phyloP scores from a whole-genome alignment of 140 eudicot genomes.

The Stevia rebaudiana region DNA sequence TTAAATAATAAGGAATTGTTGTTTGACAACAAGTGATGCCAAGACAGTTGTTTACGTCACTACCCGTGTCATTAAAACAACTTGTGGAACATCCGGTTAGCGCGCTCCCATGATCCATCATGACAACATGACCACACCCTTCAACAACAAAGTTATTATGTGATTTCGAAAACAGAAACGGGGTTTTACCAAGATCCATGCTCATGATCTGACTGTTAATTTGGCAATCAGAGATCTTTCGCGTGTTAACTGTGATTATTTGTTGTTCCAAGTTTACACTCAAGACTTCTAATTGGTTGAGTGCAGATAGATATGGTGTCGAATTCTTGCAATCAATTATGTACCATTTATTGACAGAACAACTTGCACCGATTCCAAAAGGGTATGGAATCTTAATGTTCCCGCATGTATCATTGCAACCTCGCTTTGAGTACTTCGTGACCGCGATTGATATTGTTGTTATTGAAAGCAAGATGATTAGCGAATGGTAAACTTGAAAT shows the following conservation, averaged over 20 bases:
- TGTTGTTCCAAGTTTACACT: background rate
- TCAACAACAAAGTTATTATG: background rate
- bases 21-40: constrained; percentile 13
- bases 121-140: constrained; percentile 16
- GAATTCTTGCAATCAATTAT: background rate
- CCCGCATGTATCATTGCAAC: background rate
- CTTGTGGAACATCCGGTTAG: constrained; percentile 14
- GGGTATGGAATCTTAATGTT: constrained; percentile 1
- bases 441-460: background rate
- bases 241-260: background rate
- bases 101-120: background rate
- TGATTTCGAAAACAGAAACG: constrained; percentile 2
- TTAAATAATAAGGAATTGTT: constrained; percentile 3
- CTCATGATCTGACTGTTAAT: background rate
- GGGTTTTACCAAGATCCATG: constrained; percentile 6
- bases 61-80: background rate
- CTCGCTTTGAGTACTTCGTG: background rate
- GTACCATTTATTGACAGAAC: background rate
- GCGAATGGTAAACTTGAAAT: background rate
- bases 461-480: background rate
- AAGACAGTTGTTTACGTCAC: background rate
- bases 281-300: background rate
- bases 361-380: background rate
- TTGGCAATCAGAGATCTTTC: background rate
- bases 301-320: background rate